Evolutionary conservation across 1,139 yeast species (phyloP).

Genomic region (Blastobotrys raffinosifermentans): DNA sequence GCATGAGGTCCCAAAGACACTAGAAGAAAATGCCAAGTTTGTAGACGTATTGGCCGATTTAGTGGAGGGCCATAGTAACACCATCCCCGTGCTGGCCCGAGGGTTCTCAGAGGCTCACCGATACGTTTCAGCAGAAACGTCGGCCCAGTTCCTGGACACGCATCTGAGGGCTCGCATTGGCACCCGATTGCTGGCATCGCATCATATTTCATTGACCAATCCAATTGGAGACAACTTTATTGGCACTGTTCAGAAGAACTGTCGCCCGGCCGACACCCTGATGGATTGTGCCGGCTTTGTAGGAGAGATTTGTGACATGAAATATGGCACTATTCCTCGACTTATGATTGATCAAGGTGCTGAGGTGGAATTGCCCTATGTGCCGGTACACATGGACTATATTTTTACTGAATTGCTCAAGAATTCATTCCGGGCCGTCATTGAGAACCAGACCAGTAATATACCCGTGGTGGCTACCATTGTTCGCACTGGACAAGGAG

Average conservation of each 20-base stretch:
- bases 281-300: constrained; percentile 65
- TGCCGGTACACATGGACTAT: constrained; percentile 82
- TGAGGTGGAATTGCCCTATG: constrained; percentile 59
- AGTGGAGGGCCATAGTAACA: constrained; percentile 73
- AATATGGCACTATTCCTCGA: constrained; percentile 68
- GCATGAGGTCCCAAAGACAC: constrained; percentile 38
- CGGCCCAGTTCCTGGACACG: constrained; percentile 60
- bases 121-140: constrained; percentile 44
- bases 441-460: constrained; percentile 48
- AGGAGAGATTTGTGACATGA: constrained; percentile 72
- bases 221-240: constrained; percentile 46
- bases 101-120: constrained; percentile 74
- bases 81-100: constrained; percentile 69
- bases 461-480: constrained; percentile 67
- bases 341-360: constrained; percentile 51
- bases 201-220: constrained; percentile 58
- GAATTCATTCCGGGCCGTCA: constrained; percentile 79
- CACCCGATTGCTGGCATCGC: constrained; percentile 79
- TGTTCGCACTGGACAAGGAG: constrained; percentile 45
- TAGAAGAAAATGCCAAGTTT: constrained; percentile 50
- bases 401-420: constrained; percentile 81
- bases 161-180: constrained; percentile 81
- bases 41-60: constrained; percentile 50
- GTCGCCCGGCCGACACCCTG: constrained; percentile 58
- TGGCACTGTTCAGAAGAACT: constrained; percentile 64